These are phyloP conservation scores for Plantago major DNA, from an alignment of 257 asterid genomes.

Conservation along the genomic window DNA sequence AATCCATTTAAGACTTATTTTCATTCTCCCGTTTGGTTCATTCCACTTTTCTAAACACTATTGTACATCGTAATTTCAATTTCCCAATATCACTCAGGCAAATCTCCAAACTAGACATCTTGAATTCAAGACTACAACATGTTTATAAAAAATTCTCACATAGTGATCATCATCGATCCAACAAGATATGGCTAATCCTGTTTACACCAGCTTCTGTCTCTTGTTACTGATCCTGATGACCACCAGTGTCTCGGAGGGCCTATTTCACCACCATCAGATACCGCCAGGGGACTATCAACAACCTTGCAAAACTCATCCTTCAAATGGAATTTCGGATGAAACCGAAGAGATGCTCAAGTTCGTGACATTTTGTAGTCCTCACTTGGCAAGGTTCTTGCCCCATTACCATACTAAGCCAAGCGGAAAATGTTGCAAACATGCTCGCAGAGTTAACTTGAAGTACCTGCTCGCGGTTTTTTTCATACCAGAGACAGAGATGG, in stretches of 20 bases:
- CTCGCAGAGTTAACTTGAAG: not conserved
- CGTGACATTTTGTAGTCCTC: not conserved
- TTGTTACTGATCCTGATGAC: not conserved
- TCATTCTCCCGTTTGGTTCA: too few relatives aligned
- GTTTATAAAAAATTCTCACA: too few relatives aligned
- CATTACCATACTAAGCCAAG: not conserved
- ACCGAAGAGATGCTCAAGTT: not conserved
- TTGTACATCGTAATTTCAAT: too few relatives aligned
- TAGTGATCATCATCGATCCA: too few relatives aligned
- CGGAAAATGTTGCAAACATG: not conserved
- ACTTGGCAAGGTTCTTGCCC: not conserved
- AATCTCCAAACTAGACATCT: too few relatives aligned
- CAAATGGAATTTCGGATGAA: too few relatives aligned
- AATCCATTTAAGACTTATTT: too few relatives aligned
- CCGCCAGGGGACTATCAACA: too few relatives aligned
- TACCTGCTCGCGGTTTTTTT: not conserved
- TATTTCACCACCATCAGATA: not conserved
- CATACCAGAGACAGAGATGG: not conserved
- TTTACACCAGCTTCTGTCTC: not conserved
- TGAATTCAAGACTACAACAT: too few relatives aligned
- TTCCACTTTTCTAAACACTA: too few relatives aligned
- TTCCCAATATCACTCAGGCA: too few relatives aligned
- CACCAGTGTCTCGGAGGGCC: not conserved
- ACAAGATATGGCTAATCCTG: not conserved
- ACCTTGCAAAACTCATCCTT: too few relatives aligned